Evolutionary conservation across 2,329 filamentous ascomycete species (phyloP).

Genomic region (Fusarium mangiferae): DNA sequence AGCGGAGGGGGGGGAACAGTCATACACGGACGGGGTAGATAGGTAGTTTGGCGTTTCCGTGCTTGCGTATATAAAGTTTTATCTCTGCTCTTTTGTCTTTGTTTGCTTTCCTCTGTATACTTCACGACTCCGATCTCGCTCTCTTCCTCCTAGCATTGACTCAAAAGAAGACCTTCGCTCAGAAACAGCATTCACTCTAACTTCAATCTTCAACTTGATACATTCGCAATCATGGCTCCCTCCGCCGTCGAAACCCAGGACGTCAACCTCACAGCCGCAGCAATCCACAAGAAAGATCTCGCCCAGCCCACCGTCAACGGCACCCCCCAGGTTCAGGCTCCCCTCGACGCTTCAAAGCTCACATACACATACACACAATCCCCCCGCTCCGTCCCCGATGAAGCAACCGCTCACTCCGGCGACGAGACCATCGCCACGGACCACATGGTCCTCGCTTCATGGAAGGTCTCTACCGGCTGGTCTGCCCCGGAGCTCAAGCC

Average conservation of each 20-base stretch:
- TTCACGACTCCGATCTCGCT: conserved; percentile 1
- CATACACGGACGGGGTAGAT: not conserved
- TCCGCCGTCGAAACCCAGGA: conserved; percentile 59
- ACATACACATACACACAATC: conserved; percentile 62
- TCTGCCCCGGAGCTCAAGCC: conserved; percentile 77
- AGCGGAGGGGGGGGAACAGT: not conserved
- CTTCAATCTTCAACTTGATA: not conserved
- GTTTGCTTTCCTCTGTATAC: not conserved
- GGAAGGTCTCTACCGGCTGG: conserved; percentile 76
- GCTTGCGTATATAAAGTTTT: conserved; percentile 19
- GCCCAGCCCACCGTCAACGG: conserved; percentile 49
- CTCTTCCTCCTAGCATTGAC: not conserved
- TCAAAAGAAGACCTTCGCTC: not conserved
- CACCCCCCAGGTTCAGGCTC: conserved; percentile 60
- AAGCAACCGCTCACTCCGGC: conserved; percentile 58
- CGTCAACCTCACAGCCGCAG: conserved; percentile 62
- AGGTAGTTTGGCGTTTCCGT: not conserved
- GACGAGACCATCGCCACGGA: conserved; percentile 75
- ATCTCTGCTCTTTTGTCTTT: not conserved
- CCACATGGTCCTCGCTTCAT: conserved; percentile 85
- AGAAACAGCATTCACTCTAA: not conserved
- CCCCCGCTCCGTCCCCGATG: conserved; percentile 64
- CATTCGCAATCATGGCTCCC: conserved; percentile 54
- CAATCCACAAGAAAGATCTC: conserved; percentile 61
- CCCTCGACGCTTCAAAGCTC: conserved; percentile 71